A percentile compares a stretch with the other conserved stretches of the same genome.
Evolutionary conservation across 2,329 filamentous ascomycete genomes (phyloP).

Genomic region (Cytospora mali): DNA sequence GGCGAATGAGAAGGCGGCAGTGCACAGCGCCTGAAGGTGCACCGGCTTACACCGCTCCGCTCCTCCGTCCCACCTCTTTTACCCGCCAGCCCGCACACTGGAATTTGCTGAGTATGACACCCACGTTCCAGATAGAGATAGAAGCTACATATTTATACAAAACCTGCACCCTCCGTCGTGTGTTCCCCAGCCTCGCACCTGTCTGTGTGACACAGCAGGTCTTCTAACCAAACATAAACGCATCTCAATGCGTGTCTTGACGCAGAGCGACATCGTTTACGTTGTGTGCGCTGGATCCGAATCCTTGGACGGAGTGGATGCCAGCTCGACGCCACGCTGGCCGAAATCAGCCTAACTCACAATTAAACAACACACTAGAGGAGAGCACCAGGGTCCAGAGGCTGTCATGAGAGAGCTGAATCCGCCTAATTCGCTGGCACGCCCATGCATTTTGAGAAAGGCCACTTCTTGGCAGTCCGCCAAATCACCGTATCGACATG

Average conservation of each 20-base stretch:
- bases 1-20: not conserved
- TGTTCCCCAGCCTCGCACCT: not conserved
- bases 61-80: not conserved
- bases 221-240: not conserved
- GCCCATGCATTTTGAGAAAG: not conserved
- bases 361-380: conserved; percentile 16
- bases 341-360: conserved; percentile 6
- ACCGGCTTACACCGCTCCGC: not conserved
- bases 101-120: no score
- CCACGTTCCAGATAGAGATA: no score
- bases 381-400: conserved; percentile 3
- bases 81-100: no score
- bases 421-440: not conserved
- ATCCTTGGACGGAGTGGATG: not conserved
- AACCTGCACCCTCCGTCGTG: not conserved
- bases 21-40: not conserved
- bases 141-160: no score
- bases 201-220: no score
- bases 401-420: not conserved
- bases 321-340: conserved; percentile 16
- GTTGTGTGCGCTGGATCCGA: not conserved
- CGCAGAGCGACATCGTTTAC: not conserved
- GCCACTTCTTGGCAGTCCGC: conserved; percentile 1
- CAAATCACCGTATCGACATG: not conserved
- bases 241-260: not conserved